A percentile compares a stretch with the other conserved stretches of the same genome.
Conservation (phyloP, 108 stramenopile species). For the Ochromonas danica region DNA sequence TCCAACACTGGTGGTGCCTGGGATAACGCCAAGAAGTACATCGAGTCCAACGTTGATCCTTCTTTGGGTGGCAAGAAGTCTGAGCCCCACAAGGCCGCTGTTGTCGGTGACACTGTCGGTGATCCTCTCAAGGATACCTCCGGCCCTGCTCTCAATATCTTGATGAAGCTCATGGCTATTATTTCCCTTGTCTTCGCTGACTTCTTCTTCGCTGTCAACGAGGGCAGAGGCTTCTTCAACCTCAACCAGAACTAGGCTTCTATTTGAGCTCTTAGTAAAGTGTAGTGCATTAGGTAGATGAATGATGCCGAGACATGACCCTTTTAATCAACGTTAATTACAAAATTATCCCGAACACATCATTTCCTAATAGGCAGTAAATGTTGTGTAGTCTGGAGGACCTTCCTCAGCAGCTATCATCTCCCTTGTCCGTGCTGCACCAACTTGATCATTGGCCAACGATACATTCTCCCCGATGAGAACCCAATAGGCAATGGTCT, state of each 20-base stretch:
- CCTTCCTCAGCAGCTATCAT: conserved; percentile 10
- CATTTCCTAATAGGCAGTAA: no score
- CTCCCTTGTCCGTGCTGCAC: not conserved
- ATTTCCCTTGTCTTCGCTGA: conserved; percentile 92
- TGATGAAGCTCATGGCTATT: conserved; percentile 98
- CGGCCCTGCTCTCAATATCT: conserved; percentile 94
- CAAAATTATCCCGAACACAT: no score
- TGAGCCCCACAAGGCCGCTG: conserved; percentile 81
- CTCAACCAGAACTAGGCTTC: no score
- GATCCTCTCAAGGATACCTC: conserved; percentile 98
- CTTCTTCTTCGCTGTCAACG: conserved; percentile 86
- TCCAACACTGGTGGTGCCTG: conserved; percentile 98
- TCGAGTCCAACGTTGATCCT: conserved; percentile 64
- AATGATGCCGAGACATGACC: no score
- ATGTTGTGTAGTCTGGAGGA: not conserved
- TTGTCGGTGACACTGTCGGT: conserved; percentile 95
- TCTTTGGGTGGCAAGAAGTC: conserved; percentile 57
- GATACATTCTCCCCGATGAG: conserved; percentile 10
- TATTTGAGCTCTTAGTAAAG: no score
- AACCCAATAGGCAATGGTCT: conserved; percentile 1
- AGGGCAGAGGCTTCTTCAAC: conserved; percentile 71
- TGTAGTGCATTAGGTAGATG: no score
- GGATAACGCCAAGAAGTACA: conserved; percentile 99
- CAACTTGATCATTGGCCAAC: not conserved
- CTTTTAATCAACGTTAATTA: no score